Percentiles rank a stretch among this genome's conserved stretches.
Conservation (phyloP, 2,329 filamentous ascomycete genomes). For the Blastomyces parvus region DNA sequence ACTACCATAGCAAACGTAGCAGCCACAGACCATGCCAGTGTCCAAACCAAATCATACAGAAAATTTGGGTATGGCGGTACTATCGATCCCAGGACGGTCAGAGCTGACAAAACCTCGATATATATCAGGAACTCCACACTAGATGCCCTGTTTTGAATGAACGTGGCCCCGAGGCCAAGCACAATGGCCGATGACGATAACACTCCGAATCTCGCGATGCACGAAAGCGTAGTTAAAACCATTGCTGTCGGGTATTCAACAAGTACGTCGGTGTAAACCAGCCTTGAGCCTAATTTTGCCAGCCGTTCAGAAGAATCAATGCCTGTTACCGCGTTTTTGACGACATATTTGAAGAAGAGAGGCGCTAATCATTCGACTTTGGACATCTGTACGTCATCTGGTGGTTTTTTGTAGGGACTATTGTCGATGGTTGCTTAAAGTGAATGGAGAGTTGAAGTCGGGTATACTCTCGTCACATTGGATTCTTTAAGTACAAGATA, state of each 20-base stretch:
- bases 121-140: slow-evolving; percentile 7
- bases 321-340: not conserved
- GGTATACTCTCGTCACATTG: too few species aligned
- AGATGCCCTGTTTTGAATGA: slow-evolving; percentile 6
- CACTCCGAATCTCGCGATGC: slow-evolving; percentile 4
- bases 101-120: slow-evolving; percentile 3
- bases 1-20: slow-evolving; percentile 2
- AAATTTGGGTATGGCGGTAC: slow-evolving; percentile 8
- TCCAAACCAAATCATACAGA: slow-evolving; percentile 6
- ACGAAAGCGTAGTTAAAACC: slow-evolving; percentile 4
- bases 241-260: not conserved
- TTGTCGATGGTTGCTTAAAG: not conserved
- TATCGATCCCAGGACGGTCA: slow-evolving; percentile 3
- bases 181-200: slow-evolving; percentile 2
- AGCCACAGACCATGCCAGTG: slow-evolving; percentile 5
- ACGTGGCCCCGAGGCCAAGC: slow-evolving; percentile 2
- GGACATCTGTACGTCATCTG: not conserved
- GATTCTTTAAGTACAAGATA: too few species aligned
- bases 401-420: not conserved
- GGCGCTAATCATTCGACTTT: not conserved
- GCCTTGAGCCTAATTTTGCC: not conserved
- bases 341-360: not conserved
- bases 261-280: not conserved
- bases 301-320: not conserved
- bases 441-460: not conserved